Base-by-base conservation (phyloP, 2,329 filamentous ascomycete species). In the Chaetomium sp. region DNA sequence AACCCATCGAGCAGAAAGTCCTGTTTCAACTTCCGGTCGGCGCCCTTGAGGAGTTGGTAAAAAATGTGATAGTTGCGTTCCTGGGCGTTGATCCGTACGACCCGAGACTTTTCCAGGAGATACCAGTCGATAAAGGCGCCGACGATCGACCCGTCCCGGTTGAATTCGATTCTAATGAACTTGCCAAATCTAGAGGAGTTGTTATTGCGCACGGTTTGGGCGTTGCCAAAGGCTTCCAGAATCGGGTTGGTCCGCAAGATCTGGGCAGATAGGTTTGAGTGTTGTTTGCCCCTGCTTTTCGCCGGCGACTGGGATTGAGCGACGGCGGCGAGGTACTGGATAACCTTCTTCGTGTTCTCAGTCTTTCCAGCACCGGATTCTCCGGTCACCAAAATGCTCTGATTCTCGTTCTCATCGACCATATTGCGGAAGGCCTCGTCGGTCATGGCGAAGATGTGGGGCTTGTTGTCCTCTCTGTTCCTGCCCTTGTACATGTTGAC, bases 71-170 rank as follows among this genome's bases (percentile, higher is more conserved):
- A 99, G 73, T 96, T 99, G 61, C 95, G 88, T 79, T 99, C 95
- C 63, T 92, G 90, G 0, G 86, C 75, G 73, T 96, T 97, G 67
- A 97, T 86, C 50, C 89, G 89, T 23, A 99, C 94, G 8, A 99
- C 95, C 71, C 95, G 87, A n/a, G 95, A 99, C 78, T 99, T 99
- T 75, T 99, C 95, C 16, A 99, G 81, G 0, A 99, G 83, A 77
- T 98, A 99, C 95, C 95, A 99, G 76, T 99, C 93, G 70, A 99
- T 98, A 78, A 93, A 97, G 25, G 95, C 95, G 42, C 96, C 96
- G 4, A 91, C 91, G 70, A 99, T 99, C 62, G 95, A 90, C 31
- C 96, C 96, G 42, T 86, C 86, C 27, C 91, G 85, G 38, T 88
- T 92, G 78, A 99, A 97, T 75, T 97, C 93, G 73, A 99, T 99